These are phyloP conservation scores for Phytophthora pluvialis DNA, from an alignment of 352 stramenopile genomes.

Conservation along the genomic window DNA sequence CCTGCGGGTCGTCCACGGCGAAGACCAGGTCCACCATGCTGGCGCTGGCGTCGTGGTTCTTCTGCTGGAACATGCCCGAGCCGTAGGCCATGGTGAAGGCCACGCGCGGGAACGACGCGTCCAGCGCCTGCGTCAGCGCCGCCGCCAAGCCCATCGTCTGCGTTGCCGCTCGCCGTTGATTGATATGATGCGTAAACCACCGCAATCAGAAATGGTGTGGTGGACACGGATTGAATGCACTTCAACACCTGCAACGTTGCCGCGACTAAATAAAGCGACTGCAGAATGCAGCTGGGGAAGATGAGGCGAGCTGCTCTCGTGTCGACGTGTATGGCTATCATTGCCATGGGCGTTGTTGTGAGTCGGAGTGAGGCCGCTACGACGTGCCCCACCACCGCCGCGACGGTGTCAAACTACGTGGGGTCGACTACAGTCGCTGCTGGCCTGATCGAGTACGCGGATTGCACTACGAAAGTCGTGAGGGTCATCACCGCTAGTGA, in stretches of 20 bases:
- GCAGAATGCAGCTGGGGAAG: too few relatives aligned
- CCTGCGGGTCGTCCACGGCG: conserved; percentile 78
- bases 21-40: conserved; percentile 92
- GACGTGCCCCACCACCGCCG: conserved; percentile 5
- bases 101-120: conserved; percentile 71
- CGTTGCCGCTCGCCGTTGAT: conserved; percentile 4
- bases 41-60: conserved; percentile 72
- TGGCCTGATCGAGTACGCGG: conserved; percentile 23
- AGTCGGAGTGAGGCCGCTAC: conserved; percentile 4
- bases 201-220: conserved; percentile 9
- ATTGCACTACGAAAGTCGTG: conserved; percentile 37
- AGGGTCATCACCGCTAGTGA: conserved; percentile 12
- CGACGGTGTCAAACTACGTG: conserved; percentile 25
- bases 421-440: conserved; percentile 16
- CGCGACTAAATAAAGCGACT: conserved; percentile 7
- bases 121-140: conserved; percentile 59
- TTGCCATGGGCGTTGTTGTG: neutral
- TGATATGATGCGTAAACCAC: conserved; percentile 8
- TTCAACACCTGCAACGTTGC: conserved; percentile 10
- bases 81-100: conserved; percentile 88
- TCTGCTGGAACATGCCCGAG: conserved; percentile 83
- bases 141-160: conserved; percentile 33
- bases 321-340: neutral
- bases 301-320: neutral
- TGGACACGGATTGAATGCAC: conserved; percentile 14